Percentiles rank a stretch among this genome's conserved stretches.
Conservation (phyloP, 2,329 filamentous ascomycete species). For the Hysterium pulicare region DNA sequence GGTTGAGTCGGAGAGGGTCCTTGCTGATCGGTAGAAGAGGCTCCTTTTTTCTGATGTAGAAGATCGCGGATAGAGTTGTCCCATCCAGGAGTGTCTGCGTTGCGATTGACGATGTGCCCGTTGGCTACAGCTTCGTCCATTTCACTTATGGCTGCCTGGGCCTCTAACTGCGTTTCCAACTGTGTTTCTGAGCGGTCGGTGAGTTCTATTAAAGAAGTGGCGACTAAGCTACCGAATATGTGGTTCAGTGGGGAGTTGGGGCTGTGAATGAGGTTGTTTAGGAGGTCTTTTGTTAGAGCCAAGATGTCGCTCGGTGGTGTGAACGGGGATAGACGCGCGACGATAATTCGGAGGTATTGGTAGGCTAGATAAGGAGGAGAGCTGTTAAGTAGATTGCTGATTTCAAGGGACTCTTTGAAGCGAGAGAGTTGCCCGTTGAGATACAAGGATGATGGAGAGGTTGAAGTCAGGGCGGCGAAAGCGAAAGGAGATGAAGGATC, state of each 20-base stretch:
- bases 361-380: constrained; percentile 32
- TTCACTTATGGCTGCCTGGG: constrained; percentile 34
- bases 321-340: constrained; percentile 25
- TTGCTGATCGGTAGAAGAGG: constrained; percentile 21
- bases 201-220: constrained; percentile 32
- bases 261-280: constrained; percentile 22
- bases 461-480: constrained; percentile 21
- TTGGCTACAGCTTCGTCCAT: constrained; percentile 32
- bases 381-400: constrained; percentile 24
- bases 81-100: constrained; percentile 31
- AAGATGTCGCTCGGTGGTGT: constrained; percentile 25
- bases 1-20: constrained; percentile 30
- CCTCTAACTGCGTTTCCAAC: constrained; percentile 34
- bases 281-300: constrained; percentile 25
- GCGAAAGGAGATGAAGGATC: constrained; percentile 28
- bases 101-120: constrained; percentile 30
- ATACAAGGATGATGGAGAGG: constrained; percentile 24
- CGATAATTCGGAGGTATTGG: constrained; percentile 35
- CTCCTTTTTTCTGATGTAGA: constrained; percentile 27
- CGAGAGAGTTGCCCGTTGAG: constrained; percentile 28
- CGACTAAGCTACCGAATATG: constrained; percentile 34
- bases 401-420: constrained; percentile 30
- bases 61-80: constrained; percentile 32
- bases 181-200: constrained; percentile 34
- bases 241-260: constrained; percentile 33